Base-by-base conservation (phyloP, 371 early-diverging fungal genomes). In the Apophysomyces ossiformis region DNA sequence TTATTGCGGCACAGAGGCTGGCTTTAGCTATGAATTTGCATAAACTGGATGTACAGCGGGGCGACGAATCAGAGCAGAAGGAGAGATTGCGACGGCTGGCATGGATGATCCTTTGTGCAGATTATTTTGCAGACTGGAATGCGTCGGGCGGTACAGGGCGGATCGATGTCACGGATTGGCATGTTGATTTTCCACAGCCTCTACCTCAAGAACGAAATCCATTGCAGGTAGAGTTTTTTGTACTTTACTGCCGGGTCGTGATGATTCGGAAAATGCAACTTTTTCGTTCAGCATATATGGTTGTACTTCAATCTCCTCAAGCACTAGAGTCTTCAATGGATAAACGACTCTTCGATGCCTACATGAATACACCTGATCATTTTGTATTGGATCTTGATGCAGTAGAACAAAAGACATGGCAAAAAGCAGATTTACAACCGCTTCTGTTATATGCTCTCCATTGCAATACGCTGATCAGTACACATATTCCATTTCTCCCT, bases 101-200 rank as follows among this genome's bases (percentile, higher is more conserved):
- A n/a, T 83, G 83, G 83, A 73, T 78, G 69, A 37, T 78, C 1
- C 46, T 83, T 13, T 79, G 80, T 68, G 77, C 78, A 7, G 83
- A 83, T 60, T 76, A 78, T 45, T 78, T 70, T 70, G 65, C 83
- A 5, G 70, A 72, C 18, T 69, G 66, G 68, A 83, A 83, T 61
- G 58, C 69, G 13, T 63, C 75, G 5, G 80, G 75, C 8, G 36
- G 58, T 2, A 70, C 73, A 8, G 83, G 83, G 0, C 21, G 66
- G 32, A 76, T 83, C 41, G 69, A 69, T 35, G 74, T 79, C 11
- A 60, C 65, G 4, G 63, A 78, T 9, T 79, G 80, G 78, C 75
- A 83, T 38, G 83, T 79, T 13, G 69, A 83, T 56, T 79, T 78
- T 36, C 80, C 80, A 7, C 76, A 69, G 37, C 72, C 72, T 1